Base-by-base conservation (phyloP, 2,329 filamentous ascomycete species). In the Aspergillus sp. region DNA sequence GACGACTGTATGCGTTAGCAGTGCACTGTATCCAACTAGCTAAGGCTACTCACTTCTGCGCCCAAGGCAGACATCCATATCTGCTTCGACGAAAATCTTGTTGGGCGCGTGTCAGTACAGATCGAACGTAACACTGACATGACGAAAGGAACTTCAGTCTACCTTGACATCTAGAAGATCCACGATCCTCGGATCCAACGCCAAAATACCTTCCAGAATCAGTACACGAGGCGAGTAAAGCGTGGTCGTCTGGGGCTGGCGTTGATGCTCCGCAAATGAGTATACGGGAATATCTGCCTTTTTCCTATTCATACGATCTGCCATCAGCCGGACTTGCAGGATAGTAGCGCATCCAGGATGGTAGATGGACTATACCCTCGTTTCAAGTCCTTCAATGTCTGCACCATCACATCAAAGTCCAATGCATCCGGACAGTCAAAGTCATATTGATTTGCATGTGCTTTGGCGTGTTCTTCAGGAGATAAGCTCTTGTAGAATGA, bases 201-300 rank as follows among this genome's bases (percentile, higher is more conserved):
- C 93, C 68, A 98, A 88, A 29, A 98, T 98, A 19, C 93, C 93
- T 73, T 98, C 93, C 9, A 98, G 72, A 41, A 98, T 89, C 28
- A 98, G 75, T 27, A 98, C 93, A 67, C 95, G 93, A 1, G 93
- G 93, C 4, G 93, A 97, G 65, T 98, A 98, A 50, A 98, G 88
- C 1, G 86, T 84, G 0, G 86, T 94, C 0, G 89, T 94, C 54
- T 86, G 76, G 7, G 83, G 76, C 42, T 90, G 66, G 42, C 93
- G 81, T 52, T 87, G 81, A 68, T 98, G 93, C 63, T 95, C 86
- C 56, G 88, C 80, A 66, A 98, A 98, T 0, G 93, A 98, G 66
- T 98, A 98, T 7, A 94, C 76, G 0, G 93, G 93, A 46, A 98
- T 88, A 57, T 97, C 88, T 45, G 89, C 86, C 62, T 67, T 68